phyloP scores from a whole-genome alignment of 108 stramenopile genomes.

The Nannochloropsis salina region DNA sequence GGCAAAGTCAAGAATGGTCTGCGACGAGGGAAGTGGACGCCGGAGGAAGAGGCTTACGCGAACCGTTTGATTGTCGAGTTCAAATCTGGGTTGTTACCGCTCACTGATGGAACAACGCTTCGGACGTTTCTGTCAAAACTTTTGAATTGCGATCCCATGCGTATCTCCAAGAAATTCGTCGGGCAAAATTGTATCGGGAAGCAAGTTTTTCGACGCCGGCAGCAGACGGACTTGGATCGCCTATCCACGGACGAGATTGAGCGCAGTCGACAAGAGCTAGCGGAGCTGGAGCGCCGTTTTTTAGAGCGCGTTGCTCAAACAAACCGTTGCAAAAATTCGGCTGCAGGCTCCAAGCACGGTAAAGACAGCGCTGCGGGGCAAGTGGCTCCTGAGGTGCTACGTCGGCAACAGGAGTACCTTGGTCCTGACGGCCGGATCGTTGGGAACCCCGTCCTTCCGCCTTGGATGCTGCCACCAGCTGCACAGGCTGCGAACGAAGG shows the following conservation, averaged over 20 bases:
- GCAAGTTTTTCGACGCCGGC: conserved; percentile 62
- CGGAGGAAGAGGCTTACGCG: conserved; percentile 60
- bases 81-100: conserved; percentile 54
- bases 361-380: neutral
- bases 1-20: conserved; percentile 41
- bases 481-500: neutral
- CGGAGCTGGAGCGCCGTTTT: conserved; percentile 77
- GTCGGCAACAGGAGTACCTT: conserved; percentile 13
- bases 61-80: conserved; percentile 61
- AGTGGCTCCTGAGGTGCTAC: neutral
- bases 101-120: conserved; percentile 60
- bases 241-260: conserved; percentile 79
- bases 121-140: conserved; percentile 59
- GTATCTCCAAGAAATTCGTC: conserved; percentile 62
- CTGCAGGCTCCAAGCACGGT: neutral
- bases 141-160: conserved; percentile 59
- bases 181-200: conserved; percentile 92
- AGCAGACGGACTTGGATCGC: conserved; percentile 75
- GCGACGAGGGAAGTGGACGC: conserved; percentile 59
- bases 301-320: conserved; percentile 85
- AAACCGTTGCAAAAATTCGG: conserved; percentile 70
- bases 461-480: neutral
- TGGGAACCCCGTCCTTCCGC: neutral
- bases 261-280: conserved; percentile 66
- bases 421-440: neutral